Conservation (phyloP, 2,329 filamentous ascomycete genomes). For the Nemania sp. region DNA sequence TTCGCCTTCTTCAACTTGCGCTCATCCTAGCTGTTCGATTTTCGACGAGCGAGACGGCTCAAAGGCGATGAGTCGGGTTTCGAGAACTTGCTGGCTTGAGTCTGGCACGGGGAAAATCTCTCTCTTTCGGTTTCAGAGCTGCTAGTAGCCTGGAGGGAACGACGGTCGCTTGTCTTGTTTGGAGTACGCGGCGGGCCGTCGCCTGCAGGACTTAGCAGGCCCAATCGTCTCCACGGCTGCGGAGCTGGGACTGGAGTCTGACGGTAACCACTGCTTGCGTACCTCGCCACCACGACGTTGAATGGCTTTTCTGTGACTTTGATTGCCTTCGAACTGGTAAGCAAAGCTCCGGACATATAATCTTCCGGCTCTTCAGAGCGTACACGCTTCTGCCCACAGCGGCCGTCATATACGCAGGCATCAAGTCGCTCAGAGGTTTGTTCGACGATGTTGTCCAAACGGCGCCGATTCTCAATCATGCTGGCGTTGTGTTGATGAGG, state of each 20-base stretch:
- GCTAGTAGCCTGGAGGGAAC: background rate
- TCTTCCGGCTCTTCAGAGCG: background rate
- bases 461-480: slow-evolving; percentile 14
- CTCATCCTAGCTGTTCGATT: background rate
- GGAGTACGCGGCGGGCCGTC: background rate
- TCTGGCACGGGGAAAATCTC: background rate
- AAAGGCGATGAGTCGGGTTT: background rate
- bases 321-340: background rate
- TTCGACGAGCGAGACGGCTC: background rate
- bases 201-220: slow-evolving; percentile 9
- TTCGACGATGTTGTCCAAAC: slow-evolving; percentile 23
- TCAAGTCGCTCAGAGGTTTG: slow-evolving; percentile 21
- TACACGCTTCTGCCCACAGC: background rate
- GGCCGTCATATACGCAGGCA: slow-evolving; percentile 16
- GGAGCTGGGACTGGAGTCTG: slow-evolving; percentile 27
- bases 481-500: slow-evolving; percentile 11
- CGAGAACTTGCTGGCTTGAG: background rate
- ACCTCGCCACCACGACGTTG: no score
- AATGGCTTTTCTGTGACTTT: background rate
- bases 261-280: background rate
- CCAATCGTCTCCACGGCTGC: slow-evolving; percentile 24
- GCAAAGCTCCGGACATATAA: slow-evolving; percentile 27
- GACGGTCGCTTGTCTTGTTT: background rate
- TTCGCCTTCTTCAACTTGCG: background rate
- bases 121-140: background rate